These are phyloP conservation scores for Saxispiralis lemnorum DNA, from an alignment of 495 filamentous ascomycete genomes.

Conservation along the genomic window DNA sequence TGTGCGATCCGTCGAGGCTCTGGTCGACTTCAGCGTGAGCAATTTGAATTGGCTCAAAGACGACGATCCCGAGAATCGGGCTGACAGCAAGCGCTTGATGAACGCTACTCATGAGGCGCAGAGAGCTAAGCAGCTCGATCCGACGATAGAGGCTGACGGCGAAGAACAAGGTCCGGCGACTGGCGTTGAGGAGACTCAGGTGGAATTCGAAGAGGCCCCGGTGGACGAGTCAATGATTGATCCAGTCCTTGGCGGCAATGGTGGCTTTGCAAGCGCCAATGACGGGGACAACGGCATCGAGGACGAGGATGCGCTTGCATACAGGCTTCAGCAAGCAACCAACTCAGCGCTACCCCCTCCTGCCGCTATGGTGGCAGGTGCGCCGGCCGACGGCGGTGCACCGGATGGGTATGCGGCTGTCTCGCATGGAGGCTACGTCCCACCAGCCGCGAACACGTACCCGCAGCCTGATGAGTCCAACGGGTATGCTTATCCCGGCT, in stretches of 20 bases:
- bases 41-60: slow-evolving; percentile 65
- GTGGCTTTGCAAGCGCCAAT: slow-evolving; percentile 2
- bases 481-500: slow-evolving; percentile 13
- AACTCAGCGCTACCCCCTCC: slow-evolving; percentile 3
- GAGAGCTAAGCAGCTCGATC: slow-evolving; percentile 28
- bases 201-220: slow-evolving; percentile 18
- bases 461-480: slow-evolving; percentile 9
- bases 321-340: slow-evolving; percentile 11
- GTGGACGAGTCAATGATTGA: slow-evolving; percentile 30
- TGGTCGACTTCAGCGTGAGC: slow-evolving; percentile 69
- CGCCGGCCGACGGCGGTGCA: background rate
- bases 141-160: slow-evolving; percentile 26
- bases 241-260: slow-evolving; percentile 25
- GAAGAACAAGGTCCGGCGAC: slow-evolving; percentile 15
- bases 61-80: slow-evolving; percentile 27
- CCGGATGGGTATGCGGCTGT: slow-evolving; percentile 9
- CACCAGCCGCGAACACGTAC: slow-evolving; percentile 23
- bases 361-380: slow-evolving; percentile 12
- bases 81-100: slow-evolving; percentile 30
- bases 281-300: too few species aligned
- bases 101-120: slow-evolving; percentile 35
- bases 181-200: slow-evolving; percentile 11
- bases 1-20: slow-evolving; percentile 64
- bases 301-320: slow-evolving; percentile 10
- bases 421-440: slow-evolving; percentile 7